Evolutionary conservation across 1,284 basidiomycete genomes (phyloP).

Genomic region (Quambalaria eucalypti): DNA sequence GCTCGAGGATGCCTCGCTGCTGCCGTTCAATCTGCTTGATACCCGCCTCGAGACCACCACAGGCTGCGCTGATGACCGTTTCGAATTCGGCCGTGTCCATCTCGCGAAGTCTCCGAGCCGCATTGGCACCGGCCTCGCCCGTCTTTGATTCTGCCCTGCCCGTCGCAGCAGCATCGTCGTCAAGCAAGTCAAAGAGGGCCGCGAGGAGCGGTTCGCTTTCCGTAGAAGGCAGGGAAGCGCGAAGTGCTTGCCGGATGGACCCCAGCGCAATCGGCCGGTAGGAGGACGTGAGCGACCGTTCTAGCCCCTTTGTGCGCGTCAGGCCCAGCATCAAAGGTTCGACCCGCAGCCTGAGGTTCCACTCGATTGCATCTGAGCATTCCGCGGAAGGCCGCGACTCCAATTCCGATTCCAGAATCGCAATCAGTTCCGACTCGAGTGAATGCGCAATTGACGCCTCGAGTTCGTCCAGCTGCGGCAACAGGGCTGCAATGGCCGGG

Average conservation of each 20-base stretch:
- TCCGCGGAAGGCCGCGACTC: constrained; percentile 35
- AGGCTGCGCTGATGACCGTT: neutral
- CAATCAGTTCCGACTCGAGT: constrained; percentile 57
- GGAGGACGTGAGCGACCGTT: neutral
- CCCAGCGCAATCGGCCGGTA: neutral
- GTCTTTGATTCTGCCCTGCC: constrained; percentile 3
- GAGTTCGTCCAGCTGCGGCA: constrained; percentile 29
- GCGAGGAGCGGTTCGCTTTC: neutral
- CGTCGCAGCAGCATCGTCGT: constrained; percentile 9
- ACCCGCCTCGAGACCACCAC: constrained; percentile 41
- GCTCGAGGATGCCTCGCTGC: constrained; percentile 29
- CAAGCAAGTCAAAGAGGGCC: constrained; percentile 1
- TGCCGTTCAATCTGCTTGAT: constrained; percentile 6
- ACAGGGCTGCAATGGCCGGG: constrained; percentile 11
- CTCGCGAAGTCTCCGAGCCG: constrained; percentile 55
- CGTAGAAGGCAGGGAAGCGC: neutral
- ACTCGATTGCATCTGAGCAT: neutral
- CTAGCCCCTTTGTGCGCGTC: neutral
- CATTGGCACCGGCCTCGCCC: constrained; percentile 1
- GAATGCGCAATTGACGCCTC: constrained; percentile 18
- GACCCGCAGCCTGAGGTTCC: neutral
- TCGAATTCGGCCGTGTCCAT: constrained; percentile 50
- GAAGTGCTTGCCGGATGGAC: neutral
- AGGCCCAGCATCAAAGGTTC: neutral
- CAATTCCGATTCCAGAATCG: constrained; percentile 62